Evolutionary conservation across 148 eudicot species (phyloP), one percentile per base, ranked within the genome.

Genomic region (Rhododendron ferrugineum): DNA sequence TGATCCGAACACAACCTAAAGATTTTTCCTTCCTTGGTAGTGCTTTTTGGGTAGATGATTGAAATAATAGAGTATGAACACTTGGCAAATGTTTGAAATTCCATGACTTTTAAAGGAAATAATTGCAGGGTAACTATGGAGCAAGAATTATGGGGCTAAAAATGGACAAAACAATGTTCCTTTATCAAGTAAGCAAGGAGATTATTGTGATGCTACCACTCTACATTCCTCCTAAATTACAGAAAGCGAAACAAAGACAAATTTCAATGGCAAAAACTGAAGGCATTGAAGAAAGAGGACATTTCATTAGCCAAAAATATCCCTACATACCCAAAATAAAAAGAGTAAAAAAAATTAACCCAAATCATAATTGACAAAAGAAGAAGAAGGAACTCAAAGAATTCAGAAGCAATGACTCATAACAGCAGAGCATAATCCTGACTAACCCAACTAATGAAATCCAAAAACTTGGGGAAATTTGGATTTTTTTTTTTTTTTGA

Each of bases 231-330:
- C 52, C 83, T 50, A n/a, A 50, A 74, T 50, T 23, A 26, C 54
- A 83, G 85, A 82, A 46, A 60, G 52, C 78, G 47, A 68, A 83
- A 83, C 54, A 44, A 70, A 87, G 62, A 34, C 84, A 60, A 86
- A 79, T 37, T 72, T 47, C 52, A 81, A 85, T 72, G 32, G 87
- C 46, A 79, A 76, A 74, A 49, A 54, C 83, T 32, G 16, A 86
- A 66, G 77, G 62, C 77, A 58, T 54, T 74, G 46, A 77, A 81
- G 85, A 81, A 88, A 84, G 85, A 77, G 47, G 3, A 68, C 81
- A 20, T 75, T 9, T 70, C 82, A 20, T 77, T 28, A 84, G 68
- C 85, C 85, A 77, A 66, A 84, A 49, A 78, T 84, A 87, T 84
- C 74, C 79, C 44, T 70, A 34, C 36, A 34, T 34, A 11, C 50